phyloP scores from a whole-genome alignment of 1,284 basidiomycete species.

The Cryptococcus amylolentus region DNA sequence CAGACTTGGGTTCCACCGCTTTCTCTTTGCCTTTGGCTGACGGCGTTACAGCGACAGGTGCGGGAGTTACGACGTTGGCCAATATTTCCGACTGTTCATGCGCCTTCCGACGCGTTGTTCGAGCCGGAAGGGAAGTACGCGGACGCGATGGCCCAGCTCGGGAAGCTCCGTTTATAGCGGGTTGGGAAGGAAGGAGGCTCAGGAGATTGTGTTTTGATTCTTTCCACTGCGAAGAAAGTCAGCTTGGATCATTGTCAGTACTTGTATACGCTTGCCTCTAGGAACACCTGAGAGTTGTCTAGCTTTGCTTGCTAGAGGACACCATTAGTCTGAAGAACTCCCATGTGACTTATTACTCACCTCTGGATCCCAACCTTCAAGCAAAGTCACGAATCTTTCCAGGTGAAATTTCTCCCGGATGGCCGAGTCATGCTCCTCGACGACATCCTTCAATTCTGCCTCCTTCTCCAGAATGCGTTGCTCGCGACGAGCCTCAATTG shows the following conservation, averaged over 20 bases:
- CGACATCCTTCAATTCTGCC: constrained; percentile 57
- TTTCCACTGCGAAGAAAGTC: constrained; percentile 27
- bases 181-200: constrained; percentile 21
- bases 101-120: constrained; percentile 40
- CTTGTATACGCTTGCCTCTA: constrained; percentile 60
- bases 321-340: background rate
- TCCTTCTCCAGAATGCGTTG: constrained; percentile 60
- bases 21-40: constrained; percentile 12
- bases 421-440: constrained; percentile 69
- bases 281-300: constrained; percentile 69
- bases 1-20: background rate
- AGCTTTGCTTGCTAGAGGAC: constrained; percentile 62
- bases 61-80: constrained; percentile 15
- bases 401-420: constrained; percentile 83
- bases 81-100: constrained; percentile 36
- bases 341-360: constrained; percentile 50
- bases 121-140: constrained; percentile 17
- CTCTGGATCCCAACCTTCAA: constrained; percentile 66
- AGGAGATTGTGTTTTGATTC: constrained; percentile 33
- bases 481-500: constrained; percentile 36
- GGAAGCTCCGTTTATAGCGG: background rate
- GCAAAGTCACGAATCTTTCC: constrained; percentile 69
- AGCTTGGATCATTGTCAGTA: constrained; percentile 1
- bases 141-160: constrained; percentile 32
- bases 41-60: background rate